Percentiles rank a stretch among this genome's conserved stretches.
phyloP scores from a whole-genome alignment of 371 early-diverging fungal species.

The Thermomucor indicae-seudaticae region DNA sequence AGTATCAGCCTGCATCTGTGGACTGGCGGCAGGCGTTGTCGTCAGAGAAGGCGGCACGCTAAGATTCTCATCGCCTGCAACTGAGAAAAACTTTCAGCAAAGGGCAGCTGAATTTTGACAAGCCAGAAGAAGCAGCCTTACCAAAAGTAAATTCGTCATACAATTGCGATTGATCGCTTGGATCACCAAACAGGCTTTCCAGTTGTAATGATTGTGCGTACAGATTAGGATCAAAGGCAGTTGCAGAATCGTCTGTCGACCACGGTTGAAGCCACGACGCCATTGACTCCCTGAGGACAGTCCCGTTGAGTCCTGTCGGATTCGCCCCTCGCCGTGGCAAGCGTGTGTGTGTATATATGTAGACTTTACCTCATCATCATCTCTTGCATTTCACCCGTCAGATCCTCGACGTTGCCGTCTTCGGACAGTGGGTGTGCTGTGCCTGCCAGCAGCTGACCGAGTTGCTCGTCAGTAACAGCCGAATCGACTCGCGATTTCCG shows the following conservation, averaged over 20 bases:
- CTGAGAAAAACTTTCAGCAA: background rate
- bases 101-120: background rate
- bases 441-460: slow-evolving; percentile 20
- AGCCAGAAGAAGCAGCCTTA: slow-evolving; percentile 4
- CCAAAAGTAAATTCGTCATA: slow-evolving; percentile 48
- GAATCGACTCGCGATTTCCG: slow-evolving; percentile 10
- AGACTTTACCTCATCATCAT: slow-evolving; percentile 34
- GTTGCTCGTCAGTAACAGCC: slow-evolving; percentile 19
- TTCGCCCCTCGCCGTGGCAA: background rate
- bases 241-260: slow-evolving; percentile 18
- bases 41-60: background rate
- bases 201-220: slow-evolving; percentile 36
- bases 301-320: background rate
- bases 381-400: slow-evolving; percentile 42
- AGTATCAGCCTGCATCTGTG: background rate
- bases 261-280: slow-evolving; percentile 31
- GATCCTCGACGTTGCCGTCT: slow-evolving; percentile 27
- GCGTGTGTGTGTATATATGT: background rate
- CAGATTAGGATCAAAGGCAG: slow-evolving; percentile 27
- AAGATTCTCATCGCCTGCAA: background rate
- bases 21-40: slow-evolving; percentile 3
- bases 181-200: slow-evolving; percentile 32
- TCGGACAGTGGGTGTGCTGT: slow-evolving; percentile 1
- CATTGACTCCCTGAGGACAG: slow-evolving; percentile 8
- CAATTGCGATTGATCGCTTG: slow-evolving; percentile 11